A percentile compares a stretch with the other conserved stretches of the same genome.
Evolutionary conservation across 2,329 filamentous ascomycete species (phyloP).

Genomic region (Alternaria postmessia): DNA sequence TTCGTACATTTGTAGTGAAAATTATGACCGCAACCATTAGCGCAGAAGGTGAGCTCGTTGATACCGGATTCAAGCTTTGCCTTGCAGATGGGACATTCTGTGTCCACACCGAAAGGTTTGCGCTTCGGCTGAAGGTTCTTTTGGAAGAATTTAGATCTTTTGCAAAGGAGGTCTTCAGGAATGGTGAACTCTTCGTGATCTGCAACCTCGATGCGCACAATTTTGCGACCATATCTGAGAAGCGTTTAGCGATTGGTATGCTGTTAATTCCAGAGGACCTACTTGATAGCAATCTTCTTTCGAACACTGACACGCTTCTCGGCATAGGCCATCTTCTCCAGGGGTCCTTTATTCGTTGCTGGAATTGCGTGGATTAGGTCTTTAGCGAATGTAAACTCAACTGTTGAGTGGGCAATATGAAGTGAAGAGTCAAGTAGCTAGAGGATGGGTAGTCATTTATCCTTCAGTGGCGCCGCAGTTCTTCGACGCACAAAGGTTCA

Average conservation of each 20-base stretch:
- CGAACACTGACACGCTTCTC: not conserved
- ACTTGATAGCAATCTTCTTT: not conserved
- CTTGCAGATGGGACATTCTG: not conserved
- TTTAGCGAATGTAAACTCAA: too few species aligned
- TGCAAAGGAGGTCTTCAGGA: slow-evolving; percentile 4
- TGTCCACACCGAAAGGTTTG: not conserved
- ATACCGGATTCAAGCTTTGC: not conserved
- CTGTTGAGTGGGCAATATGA: too few species aligned
- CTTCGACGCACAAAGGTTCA: too few species aligned
- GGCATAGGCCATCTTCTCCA: not conserved
- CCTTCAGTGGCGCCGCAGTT: too few species aligned
- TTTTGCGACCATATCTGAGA: not conserved
- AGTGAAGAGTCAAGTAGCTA: too few species aligned
- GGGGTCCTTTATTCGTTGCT: too few species aligned
- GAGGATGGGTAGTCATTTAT: too few species aligned
- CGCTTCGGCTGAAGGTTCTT: not conserved
- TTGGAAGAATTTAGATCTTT: not conserved
- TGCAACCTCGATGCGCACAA: not conserved
- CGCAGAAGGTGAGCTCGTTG: not conserved
- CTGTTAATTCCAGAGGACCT: not conserved
- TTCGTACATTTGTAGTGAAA: not conserved
- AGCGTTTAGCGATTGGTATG: not conserved
- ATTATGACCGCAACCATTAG: slow-evolving; percentile 1
- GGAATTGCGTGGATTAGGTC: too few species aligned
- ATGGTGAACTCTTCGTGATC: not conserved